These are phyloP conservation scores for Plasmodium billcollinsi DNA, from an alignment of 169 alveolate species.

Conservation along the genomic window DNA sequence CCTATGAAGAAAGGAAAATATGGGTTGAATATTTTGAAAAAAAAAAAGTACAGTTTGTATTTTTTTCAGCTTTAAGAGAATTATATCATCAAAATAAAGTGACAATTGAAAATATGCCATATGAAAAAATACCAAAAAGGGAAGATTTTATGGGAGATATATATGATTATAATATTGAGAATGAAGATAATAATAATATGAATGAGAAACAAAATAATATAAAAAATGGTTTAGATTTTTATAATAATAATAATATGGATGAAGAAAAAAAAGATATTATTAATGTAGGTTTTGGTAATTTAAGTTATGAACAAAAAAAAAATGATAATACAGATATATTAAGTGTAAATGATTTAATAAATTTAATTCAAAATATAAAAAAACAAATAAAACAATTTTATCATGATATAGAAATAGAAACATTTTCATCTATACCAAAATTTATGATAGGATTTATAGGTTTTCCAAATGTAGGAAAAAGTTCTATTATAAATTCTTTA, in stretches of 20 bases:
- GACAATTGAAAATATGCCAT: neutral
- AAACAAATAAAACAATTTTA: slow-evolving; percentile 27
- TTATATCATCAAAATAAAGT: slow-evolving; percentile 58
- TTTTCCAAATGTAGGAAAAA: slow-evolving; percentile 99
- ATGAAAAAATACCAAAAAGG: neutral
- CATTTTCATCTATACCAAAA: slow-evolving; percentile 55
- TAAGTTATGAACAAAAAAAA: slow-evolving; percentile 63
- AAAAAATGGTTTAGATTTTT: neutral
- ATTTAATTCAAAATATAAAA: slow-evolving; percentile 74
- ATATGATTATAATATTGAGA: neutral
- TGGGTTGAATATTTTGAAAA: slow-evolving; percentile 94
- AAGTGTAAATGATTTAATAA: slow-evolving; percentile 79
- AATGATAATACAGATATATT: slow-evolving; percentile 73
- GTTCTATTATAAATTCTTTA: slow-evolving; percentile 97
- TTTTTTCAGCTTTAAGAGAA: slow-evolving; percentile 92
- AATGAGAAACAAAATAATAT: neutral
- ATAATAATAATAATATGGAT: neutral
- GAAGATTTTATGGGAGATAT: neutral
- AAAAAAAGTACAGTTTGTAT: slow-evolving; percentile 90
- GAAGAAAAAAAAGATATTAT: slow-evolving; percentile 18
- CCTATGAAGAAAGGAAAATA: slow-evolving; percentile 90
- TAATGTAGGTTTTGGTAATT: slow-evolving; percentile 64
- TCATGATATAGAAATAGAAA: slow-evolving; percentile 63
- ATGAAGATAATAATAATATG: neutral
- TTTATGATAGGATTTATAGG: slow-evolving; percentile 97